phyloP scores from a whole-genome alignment of 2,329 filamentous ascomycete species.

The Talaromyces rugulosus region DNA sequence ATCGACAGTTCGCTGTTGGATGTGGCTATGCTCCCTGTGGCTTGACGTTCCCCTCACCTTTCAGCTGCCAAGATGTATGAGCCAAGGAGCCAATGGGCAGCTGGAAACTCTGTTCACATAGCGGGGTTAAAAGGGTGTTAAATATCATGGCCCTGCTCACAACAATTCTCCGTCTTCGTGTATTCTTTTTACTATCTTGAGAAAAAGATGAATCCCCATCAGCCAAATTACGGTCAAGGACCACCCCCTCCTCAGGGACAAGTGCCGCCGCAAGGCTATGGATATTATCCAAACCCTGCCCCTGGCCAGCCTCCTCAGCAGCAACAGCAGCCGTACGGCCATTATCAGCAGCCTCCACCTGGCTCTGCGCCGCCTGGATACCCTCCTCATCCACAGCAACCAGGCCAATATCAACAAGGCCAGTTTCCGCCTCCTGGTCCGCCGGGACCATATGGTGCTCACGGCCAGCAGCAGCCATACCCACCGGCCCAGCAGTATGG shows the following conservation, averaged over 20 bases:
- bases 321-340: neutral
- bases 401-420: neutral
- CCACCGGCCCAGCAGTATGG: neutral
- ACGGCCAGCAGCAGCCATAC: neutral
- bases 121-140: neutral
- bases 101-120: neutral
- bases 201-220: neutral
- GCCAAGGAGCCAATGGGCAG: neutral
- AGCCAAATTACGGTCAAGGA: neutral
- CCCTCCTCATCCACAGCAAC: slow-evolving; percentile 11
- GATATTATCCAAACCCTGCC: neutral
- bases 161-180: neutral
- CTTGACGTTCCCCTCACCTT: neutral
- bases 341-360: slow-evolving; percentile 4
- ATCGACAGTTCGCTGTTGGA: neutral
- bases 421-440: slow-evolving; percentile 2
- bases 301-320: neutral
- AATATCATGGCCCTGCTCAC: neutral
- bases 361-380: slow-evolving; percentile 13
- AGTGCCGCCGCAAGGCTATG: neutral
- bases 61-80: neutral
- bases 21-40: neutral
- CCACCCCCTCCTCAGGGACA: neutral
- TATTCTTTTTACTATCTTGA: neutral
- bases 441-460: neutral